Conservation (phyloP, 306 rosid species). For the Cucurbita ficifolia region DNA sequence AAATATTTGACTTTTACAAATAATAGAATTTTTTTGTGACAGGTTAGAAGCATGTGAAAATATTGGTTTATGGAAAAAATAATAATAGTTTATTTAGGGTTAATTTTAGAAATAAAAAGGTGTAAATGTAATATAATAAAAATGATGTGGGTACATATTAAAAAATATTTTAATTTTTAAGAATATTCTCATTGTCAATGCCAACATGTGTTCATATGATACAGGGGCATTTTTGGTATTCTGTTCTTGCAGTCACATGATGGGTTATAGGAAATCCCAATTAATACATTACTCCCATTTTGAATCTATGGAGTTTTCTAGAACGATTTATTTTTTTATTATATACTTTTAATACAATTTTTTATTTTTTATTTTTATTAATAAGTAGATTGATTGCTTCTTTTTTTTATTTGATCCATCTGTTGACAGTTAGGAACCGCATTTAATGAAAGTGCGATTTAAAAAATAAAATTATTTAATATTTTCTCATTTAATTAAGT, state of each 20-base stretch:
- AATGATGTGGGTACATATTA: background rate
- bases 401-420: background rate
- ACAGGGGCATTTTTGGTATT: background rate
- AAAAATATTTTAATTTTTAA: background rate
- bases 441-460: background rate
- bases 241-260: background rate
- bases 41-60: no score
- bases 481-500: background rate
- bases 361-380: background rate
- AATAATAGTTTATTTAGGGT: no score
- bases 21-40: no score
- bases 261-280: background rate
- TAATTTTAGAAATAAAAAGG: background rate
- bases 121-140: background rate
- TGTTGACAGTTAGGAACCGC: background rate
- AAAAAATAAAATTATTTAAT: background rate
- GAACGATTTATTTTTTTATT: background rate
- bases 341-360: background rate
- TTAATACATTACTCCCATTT: conserved; percentile 1
- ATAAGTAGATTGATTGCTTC: background rate
- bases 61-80: no score
- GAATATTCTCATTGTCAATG: background rate
- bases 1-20: no score
- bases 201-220: conserved; percentile 2
- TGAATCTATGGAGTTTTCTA: background rate